Percentiles rank a stretch among this genome's conserved stretches.
phyloP scores from a whole-genome alignment of 2,329 filamentous ascomycete genomes.

The Aspergillus intermedius region DNA sequence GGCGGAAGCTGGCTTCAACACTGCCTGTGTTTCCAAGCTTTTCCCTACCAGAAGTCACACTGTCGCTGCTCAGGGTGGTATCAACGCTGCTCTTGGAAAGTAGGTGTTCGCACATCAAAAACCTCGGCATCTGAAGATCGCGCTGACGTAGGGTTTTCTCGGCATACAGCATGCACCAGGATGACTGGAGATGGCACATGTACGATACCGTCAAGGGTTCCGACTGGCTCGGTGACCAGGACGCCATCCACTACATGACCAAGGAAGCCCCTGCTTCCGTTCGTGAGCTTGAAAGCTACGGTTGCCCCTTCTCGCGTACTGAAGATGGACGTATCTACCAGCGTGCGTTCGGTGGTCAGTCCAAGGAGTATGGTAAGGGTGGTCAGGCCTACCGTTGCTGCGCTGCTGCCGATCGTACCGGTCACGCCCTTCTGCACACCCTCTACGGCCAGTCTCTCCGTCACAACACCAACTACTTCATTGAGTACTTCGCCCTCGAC shows the following conservation, averaged over 20 bases:
- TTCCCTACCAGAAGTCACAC: constrained; percentile 60
- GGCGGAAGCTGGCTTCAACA: constrained; percentile 58
- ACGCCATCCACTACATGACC: constrained; percentile 98
- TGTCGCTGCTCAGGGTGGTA: constrained; percentile 61
- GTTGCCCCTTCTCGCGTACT: constrained; percentile 86
- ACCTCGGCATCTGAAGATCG: constrained; percentile 1
- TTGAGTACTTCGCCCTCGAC: constrained; percentile 96
- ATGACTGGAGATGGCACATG: constrained; percentile 99
- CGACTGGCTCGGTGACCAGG: constrained; percentile 95
- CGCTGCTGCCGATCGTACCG: constrained; percentile 91
- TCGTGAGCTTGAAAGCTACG: constrained; percentile 94
- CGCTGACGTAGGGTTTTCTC: constrained; percentile 11
- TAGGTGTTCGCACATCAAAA: constrained; percentile 16
- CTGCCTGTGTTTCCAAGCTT: constrained; percentile 58
- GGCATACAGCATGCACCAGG: constrained; percentile 78
- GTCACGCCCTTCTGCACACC: constrained; percentile 95
- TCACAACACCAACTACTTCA: constrained; percentile 99
- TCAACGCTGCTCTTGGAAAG: constrained; percentile 45
- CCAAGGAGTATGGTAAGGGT: constrained; percentile 89
- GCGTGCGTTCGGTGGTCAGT: constrained; percentile 96
- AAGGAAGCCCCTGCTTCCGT: constrained; percentile 86
- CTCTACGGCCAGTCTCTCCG: constrained; percentile 94
- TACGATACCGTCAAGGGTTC: constrained; percentile 98
- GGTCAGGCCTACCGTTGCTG: constrained; percentile 97
- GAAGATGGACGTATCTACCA: constrained; percentile 98